Percentiles rank a stretch among this genome's conserved stretches.
Conservation (phyloP, 176 grass and related monocot genomes). For the barley (Hordeum vulgare) region MorexV3_pseudomolecules_assembly NC_058521.1:110858868-110859367, state of each 20-base stretch:
- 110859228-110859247: constrained; percentile 51
- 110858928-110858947: constrained; percentile 37
- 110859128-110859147: constrained; percentile 85
- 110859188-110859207: constrained; percentile 7
- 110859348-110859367: background rate
- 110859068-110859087: constrained; percentile 67
- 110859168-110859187: constrained; percentile 23
- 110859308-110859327: background rate
- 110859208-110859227: constrained; percentile 36
- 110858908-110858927: constrained; percentile 51
- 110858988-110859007: background rate
- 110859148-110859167: constrained; percentile 51
- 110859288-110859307: background rate
- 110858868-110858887: constrained; percentile 52
- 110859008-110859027: constrained; percentile 12
- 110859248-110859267: constrained; percentile 47
- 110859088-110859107: constrained; percentile 74
- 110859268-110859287: constrained; percentile 23
- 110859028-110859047: constrained; percentile 16
- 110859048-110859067: constrained; percentile 37
- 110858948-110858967: constrained; percentile 48
- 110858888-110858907: constrained; percentile 19
- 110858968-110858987: background rate
- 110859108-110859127: constrained; percentile 60
- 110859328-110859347: background rate